Evolutionary conservation across 148 eudicot species (phyloP).

Genomic region (Beta vulgaris): DNA sequence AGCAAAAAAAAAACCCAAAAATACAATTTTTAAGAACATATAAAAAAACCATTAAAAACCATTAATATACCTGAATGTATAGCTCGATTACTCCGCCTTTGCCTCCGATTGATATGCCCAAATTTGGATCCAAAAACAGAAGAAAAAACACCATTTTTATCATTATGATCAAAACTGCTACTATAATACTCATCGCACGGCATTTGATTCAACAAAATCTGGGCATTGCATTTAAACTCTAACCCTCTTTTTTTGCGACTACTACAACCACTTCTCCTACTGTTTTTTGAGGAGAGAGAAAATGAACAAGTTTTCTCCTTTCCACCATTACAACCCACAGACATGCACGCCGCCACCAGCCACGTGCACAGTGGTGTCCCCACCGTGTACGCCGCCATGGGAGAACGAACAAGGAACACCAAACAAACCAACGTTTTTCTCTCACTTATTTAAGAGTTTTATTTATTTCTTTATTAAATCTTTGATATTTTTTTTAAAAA

Average conservation of each 20-base stretch:
- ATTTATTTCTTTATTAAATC: not conserved
- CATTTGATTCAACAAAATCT: not conserved
- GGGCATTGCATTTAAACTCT: constrained; percentile 32
- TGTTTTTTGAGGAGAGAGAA: constrained; percentile 16
- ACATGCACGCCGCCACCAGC: constrained; percentile 64
- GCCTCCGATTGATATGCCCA: constrained; percentile 27
- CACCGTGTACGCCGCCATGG: constrained; percentile 51
- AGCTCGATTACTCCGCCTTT: constrained; percentile 42
- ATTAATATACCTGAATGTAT: constrained; percentile 33
- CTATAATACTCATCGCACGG: constrained; percentile 35
- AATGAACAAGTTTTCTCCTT: constrained; percentile 10
- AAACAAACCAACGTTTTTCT: not conserved
- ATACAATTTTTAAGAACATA: not conserved
- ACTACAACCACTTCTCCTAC: constrained; percentile 13
- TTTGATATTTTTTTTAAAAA: too few relatives aligned
- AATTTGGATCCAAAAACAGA: constrained; percentile 40
- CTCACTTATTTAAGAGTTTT: not conserved
- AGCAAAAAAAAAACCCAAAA: not conserved
- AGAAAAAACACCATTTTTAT: constrained; percentile 26
- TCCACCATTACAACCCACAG: constrained; percentile 22
- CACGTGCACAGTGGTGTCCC: constrained; percentile 56
- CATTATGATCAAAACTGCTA: not conserved
- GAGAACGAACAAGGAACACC: not conserved
- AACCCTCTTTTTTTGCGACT: constrained; percentile 19
- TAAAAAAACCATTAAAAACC: not conserved